Conservation (phyloP, 257 asterid species). For the Petrea volubilis region DNA sequence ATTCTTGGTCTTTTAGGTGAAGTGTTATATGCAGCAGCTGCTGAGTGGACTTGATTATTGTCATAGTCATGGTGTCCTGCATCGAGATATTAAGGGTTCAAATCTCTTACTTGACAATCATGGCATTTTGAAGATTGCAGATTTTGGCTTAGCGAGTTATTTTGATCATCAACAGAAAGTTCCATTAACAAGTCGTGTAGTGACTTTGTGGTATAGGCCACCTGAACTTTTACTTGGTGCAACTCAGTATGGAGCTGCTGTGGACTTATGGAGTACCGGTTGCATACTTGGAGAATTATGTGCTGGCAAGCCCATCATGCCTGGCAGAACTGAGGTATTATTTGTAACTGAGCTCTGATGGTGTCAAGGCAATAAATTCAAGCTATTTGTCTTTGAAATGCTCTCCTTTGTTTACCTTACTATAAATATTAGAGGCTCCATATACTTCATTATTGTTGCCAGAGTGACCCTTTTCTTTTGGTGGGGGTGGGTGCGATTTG, state of each 20-base stretch:
- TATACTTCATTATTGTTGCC: neutral
- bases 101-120: conserved; percentile 75
- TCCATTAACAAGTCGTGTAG: conserved; percentile 91
- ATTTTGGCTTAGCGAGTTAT: conserved; percentile 89
- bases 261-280: conserved; percentile 93
- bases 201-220: conserved; percentile 96
- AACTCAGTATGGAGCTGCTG: conserved; percentile 75
- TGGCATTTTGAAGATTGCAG: conserved; percentile 87
- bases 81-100: conserved; percentile 91
- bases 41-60: conserved; percentile 84
- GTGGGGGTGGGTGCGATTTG: neutral
- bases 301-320: conserved; percentile 87
- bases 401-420: neutral
- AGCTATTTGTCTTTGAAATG: neutral
- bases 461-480: neutral
- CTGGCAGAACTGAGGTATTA: conserved; percentile 93
- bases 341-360: neutral
- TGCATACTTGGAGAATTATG: conserved; percentile 90
- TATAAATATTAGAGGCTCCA: neutral
- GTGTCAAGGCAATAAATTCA: neutral
- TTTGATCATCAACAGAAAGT: conserved; percentile 49
- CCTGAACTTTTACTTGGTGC: conserved; percentile 96
- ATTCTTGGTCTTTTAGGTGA: conserved; percentile 44
- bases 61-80: conserved; percentile 76
- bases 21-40: conserved; percentile 90